Evolutionary conservation across 2,329 filamentous ascomycete genomes (phyloP).

Genomic region (Saccharata proteae): DNA sequence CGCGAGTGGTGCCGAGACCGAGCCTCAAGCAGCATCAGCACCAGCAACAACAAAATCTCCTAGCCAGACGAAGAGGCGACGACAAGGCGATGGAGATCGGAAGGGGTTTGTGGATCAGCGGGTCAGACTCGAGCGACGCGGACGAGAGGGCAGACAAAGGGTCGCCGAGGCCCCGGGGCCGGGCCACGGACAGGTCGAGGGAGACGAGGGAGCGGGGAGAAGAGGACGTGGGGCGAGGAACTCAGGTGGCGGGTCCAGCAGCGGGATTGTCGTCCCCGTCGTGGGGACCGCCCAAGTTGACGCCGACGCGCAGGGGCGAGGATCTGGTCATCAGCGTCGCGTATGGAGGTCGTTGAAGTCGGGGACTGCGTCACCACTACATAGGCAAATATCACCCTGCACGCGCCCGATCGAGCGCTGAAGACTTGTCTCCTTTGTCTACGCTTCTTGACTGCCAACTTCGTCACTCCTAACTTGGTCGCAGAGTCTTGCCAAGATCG

Average conservation of each 20-base stretch:
- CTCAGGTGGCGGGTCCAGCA: constrained; percentile 6
- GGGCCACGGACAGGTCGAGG: constrained; percentile 5
- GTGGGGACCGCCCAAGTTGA: constrained; percentile 50
- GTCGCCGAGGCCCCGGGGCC: constrained; percentile 11
- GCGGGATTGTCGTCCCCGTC: constrained; percentile 32
- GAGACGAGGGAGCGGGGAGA: constrained; percentile 6
- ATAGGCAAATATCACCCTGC: too few relatives aligned
- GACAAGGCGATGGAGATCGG: constrained; percentile 24
- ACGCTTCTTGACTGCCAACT: too few relatives aligned
- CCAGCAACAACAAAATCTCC: constrained; percentile 7
- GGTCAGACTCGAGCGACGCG: constrained; percentile 8
- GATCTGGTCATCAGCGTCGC: constrained; percentile 45
- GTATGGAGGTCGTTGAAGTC: too few relatives aligned
- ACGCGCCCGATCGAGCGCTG: too few relatives aligned
- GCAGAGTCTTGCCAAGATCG: too few relatives aligned
- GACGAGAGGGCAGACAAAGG: constrained; percentile 11
- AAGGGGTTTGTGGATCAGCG: constrained; percentile 19
- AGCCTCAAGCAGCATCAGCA: constrained; percentile 1
- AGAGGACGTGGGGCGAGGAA: not conserved
- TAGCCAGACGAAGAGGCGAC: constrained; percentile 25
- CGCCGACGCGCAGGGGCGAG: constrained; percentile 53
- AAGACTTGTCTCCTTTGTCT: too few relatives aligned
- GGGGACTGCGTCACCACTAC: too few relatives aligned
- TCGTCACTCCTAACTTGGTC: too few relatives aligned
- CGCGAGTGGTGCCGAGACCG: constrained; percentile 15